phyloP scores from a whole-genome alignment of 106 monocot species.

The Dendrobium huoshanense region DNA sequence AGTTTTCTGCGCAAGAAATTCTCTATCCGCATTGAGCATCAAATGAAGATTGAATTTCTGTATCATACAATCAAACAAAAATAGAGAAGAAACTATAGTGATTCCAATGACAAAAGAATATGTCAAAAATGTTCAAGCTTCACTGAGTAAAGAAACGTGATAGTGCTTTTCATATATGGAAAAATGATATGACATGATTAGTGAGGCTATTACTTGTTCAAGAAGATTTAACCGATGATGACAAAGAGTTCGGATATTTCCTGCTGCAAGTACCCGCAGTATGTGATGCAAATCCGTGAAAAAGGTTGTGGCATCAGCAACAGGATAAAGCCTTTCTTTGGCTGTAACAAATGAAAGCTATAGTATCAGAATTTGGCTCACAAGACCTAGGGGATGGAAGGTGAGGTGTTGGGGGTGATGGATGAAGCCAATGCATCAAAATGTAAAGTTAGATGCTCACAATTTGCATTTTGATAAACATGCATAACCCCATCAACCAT shows the following conservation, averaged over 20 bases:
- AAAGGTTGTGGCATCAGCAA: conserved; percentile 92
- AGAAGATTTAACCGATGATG: conserved; percentile 86
- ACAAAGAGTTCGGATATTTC: conserved; percentile 88
- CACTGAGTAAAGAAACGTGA: background rate
- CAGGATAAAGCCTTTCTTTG: conserved; percentile 64
- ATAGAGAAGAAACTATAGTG: background rate
- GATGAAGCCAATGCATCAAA: conserved; percentile 4
- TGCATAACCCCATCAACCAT: conserved; percentile 97
- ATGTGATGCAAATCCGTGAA: conserved; percentile 96
- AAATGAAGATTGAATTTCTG: conserved; percentile 98
- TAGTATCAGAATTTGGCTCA: background rate
- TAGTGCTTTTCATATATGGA: background rate
- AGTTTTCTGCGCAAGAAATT: conserved; percentile 98
- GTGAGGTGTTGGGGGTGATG: background rate
- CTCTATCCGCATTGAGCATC: conserved; percentile 94
- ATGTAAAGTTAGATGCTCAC: conserved; percentile 24
- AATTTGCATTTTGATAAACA: conserved; percentile 63
- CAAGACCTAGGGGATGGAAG: background rate
- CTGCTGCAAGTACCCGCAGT: conserved; percentile 71
- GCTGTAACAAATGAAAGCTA: conserved; percentile 25
- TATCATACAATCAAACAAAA: background rate
- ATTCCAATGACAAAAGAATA: background rate
- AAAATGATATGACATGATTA: background rate
- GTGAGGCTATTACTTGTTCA: conserved; percentile 62
- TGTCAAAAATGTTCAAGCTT: background rate